Evolutionary conservation across 2,329 filamentous ascomycete genomes (phyloP), one percentile per base, ranked within the genome.

Genomic region (Truncatella angustata): DNA sequence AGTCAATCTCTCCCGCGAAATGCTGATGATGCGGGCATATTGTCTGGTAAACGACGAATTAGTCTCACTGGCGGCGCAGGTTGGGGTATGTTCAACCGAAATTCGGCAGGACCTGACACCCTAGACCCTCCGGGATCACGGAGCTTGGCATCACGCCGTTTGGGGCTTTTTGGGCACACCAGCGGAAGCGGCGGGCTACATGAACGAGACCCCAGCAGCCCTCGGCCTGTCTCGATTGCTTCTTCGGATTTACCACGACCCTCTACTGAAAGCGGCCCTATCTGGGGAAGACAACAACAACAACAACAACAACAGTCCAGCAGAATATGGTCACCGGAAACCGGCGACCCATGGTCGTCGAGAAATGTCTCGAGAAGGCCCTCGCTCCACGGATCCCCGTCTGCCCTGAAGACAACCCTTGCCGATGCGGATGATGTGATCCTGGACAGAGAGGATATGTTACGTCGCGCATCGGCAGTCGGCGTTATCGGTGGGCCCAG

Each of bases 401-500:
- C 79, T 9, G 80, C 67, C 16, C 66, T 85, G 16, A 79, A 83
- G 54, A 85, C 83, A 3, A 84, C 80, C 1, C 69, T 86, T 16
- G 82, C 82, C 10, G 84, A 81, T 11, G 82, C 82, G 0, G 82
- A 87, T 26, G 84, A 87, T 59, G 83, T 84, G 56, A 85, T 86
- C 32, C 67, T 87, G 20, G 78, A 82, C 50, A 77, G 81, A n/a
- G 70, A 78, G 3, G 82, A 80, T 32, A 64, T 82, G 11, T 67
- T 79, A 2, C 73, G 81, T 47, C 76, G 76, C 1, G 77, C 78
- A 11, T 78, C 80, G 5, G 81, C 79, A 50, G 79, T 87, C 2
- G 84, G 84, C 20, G 80, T 87, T 1, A 97, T 97, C 58, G 93
- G 93, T 21, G n/a, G n/a, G n/a, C 95, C 90, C 43, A 85, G 86